These are phyloP conservation scores for Daldinia loculata DNA, from an alignment of 495 filamentous ascomycete genomes.

Conservation along the genomic window DNA sequence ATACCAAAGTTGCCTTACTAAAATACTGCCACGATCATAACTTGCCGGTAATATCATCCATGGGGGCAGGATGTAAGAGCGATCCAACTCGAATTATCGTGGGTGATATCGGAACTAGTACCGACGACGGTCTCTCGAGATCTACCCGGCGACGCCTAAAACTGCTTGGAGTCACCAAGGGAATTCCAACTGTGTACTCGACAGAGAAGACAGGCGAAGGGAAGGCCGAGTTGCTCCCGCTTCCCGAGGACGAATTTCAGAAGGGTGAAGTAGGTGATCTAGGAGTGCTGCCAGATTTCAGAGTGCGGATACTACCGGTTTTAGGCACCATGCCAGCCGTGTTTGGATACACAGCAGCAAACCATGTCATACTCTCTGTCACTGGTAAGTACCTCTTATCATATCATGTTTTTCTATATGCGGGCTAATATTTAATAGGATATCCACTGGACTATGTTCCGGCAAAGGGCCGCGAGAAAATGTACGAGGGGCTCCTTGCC, in stretches of 20 bases:
- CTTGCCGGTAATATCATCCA: slow-evolving; percentile 87
- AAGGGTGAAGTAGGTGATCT: slow-evolving; percentile 91
- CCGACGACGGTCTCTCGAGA: slow-evolving; percentile 89
- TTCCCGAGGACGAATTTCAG: slow-evolving; percentile 85
- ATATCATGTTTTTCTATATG: neutral
- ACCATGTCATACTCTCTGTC: slow-evolving; percentile 88
- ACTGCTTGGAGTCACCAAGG: slow-evolving; percentile 77
- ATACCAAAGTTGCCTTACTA: slow-evolving; percentile 91
- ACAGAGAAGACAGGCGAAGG: slow-evolving; percentile 91
- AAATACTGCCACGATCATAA: slow-evolving; percentile 82
- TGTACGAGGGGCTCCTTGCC: slow-evolving; percentile 83
- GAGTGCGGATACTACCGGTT: slow-evolving; percentile 91
- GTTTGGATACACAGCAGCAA: slow-evolving; percentile 90
- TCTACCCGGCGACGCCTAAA: slow-evolving; percentile 82
- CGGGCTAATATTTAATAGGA: slow-evolving; percentile 49
- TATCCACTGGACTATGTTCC: slow-evolving; percentile 87
- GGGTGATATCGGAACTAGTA: slow-evolving; percentile 88
- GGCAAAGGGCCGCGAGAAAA: slow-evolving; percentile 84
- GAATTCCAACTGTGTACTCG: slow-evolving; percentile 92
- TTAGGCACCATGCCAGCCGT: slow-evolving; percentile 96
- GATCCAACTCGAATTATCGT: slow-evolving; percentile 93
- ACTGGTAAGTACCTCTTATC: slow-evolving; percentile 52
- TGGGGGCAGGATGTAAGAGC: slow-evolving; percentile 97
- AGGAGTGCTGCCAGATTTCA: slow-evolving; percentile 88
- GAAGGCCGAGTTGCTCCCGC: slow-evolving; percentile 86